Evolutionary conservation across 768 basidiomycete genomes (phyloP).

Genomic region (Kwoniella europaea): DNA sequence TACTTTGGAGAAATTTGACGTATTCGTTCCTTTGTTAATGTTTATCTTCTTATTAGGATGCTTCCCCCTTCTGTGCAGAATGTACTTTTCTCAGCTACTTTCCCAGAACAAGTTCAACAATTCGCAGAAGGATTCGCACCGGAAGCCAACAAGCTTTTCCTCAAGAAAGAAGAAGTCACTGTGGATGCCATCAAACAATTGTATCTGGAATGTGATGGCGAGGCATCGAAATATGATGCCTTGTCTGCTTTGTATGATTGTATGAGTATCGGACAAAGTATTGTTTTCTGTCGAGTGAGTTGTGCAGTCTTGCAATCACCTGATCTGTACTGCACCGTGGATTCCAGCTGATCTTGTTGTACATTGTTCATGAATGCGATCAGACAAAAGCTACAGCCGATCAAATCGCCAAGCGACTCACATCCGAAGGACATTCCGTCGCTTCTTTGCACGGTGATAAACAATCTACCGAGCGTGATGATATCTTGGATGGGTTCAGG

Average conservation of each 20-base stretch:
- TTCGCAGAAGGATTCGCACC: slow-evolving; percentile 95
- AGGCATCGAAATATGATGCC: slow-evolving; percentile 93
- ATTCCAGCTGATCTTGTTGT: neutral
- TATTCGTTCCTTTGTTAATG: neutral
- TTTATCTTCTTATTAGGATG: slow-evolving; percentile 60
- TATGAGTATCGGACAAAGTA: slow-evolving; percentile 94
- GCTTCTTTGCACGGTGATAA: slow-evolving; percentile 95
- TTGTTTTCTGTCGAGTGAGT: slow-evolving; percentile 92
- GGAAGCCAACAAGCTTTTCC: slow-evolving; percentile 91
- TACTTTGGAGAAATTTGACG: neutral
- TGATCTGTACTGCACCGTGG: neutral
- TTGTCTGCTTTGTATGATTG: slow-evolving; percentile 86
- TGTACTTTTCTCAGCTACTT: slow-evolving; percentile 97
- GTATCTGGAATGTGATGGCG: slow-evolving; percentile 93
- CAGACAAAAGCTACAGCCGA: slow-evolving; percentile 92
- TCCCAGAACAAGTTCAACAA: slow-evolving; percentile 88
- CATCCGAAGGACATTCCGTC: slow-evolving; percentile 90
- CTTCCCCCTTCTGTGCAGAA: slow-evolving; percentile 66
- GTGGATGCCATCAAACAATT: slow-evolving; percentile 95
- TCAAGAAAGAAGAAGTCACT: slow-evolving; percentile 89
- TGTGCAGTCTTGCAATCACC: too few relatives aligned
- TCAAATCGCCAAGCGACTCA: slow-evolving; percentile 87
- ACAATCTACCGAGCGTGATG: slow-evolving; percentile 84
- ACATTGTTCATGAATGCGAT: neutral
- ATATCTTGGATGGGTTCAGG: slow-evolving; percentile 91